These are phyloP conservation scores for Scopulariopsis brevicaulis DNA, from an alignment of 2,329 filamentous ascomycete genomes.

Conservation along the genomic window DNA sequence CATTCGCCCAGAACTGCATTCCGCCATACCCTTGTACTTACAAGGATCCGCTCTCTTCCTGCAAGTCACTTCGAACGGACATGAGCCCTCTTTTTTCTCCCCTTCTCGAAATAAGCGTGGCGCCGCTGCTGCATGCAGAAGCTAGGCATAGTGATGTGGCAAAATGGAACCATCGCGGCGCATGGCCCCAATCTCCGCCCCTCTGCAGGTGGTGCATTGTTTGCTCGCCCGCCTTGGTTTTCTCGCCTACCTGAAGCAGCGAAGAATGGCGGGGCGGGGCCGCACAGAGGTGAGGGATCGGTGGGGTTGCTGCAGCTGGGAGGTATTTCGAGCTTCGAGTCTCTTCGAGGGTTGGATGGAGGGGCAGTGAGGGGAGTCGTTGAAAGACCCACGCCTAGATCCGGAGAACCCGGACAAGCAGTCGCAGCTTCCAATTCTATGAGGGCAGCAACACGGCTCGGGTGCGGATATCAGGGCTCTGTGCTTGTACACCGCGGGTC, in stretches of 20 bases:
- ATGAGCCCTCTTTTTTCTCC: background rate
- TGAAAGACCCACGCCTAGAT: too few species aligned
- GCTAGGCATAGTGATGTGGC: constrained; percentile 6
- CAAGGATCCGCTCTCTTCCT: background rate
- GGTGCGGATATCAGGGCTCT: too few species aligned
- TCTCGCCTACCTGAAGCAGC: background rate
- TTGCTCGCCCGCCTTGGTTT: background rate
- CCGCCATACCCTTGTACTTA: background rate
- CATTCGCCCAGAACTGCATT: background rate
- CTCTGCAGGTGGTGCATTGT: background rate
- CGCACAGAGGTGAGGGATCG: background rate
- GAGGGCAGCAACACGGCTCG: too few species aligned
- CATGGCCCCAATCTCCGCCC: constrained; percentile 3
- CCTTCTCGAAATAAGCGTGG: constrained; percentile 5
- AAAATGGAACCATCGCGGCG: constrained; percentile 6
- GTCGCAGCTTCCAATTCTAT: too few species aligned
- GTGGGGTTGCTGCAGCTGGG: too few species aligned
- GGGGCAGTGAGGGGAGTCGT: too few species aligned
- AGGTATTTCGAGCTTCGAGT: too few species aligned
- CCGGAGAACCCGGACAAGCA: too few species aligned
- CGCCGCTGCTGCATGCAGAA: constrained; percentile 4
- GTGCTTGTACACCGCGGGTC: too few species aligned
- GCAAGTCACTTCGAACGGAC: constrained; percentile 7
- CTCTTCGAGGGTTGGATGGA: too few species aligned
- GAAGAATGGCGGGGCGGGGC: background rate